A percentile compares a stretch with the other conserved stretches of the same genome.
Evolutionary conservation across 768 basidiomycete species (phyloP).

Genomic region (Macrocybe gigantea): DNA sequence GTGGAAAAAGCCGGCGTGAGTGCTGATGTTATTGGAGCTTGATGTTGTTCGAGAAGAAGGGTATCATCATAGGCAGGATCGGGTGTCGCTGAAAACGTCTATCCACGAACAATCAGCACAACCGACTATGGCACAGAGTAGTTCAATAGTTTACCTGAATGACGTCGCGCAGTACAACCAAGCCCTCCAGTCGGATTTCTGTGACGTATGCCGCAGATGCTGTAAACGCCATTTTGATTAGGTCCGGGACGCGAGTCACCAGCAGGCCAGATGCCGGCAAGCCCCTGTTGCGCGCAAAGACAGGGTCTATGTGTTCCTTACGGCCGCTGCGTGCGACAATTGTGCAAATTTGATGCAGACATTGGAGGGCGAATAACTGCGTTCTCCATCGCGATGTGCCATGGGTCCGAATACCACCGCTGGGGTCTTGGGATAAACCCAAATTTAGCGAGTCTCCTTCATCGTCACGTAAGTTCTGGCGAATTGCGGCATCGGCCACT

Average conservation of each 20-base stretch:
- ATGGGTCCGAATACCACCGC: slow-evolving; percentile 30
- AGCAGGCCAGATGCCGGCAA: slow-evolving; percentile 58
- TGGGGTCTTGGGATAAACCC: slow-evolving; percentile 38
- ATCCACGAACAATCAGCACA: slow-evolving; percentile 1
- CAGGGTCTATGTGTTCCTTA: slow-evolving; percentile 79
- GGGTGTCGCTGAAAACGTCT: slow-evolving; percentile 83
- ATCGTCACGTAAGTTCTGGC: slow-evolving; percentile 67
- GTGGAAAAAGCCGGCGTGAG: slow-evolving; percentile 94
- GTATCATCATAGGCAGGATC: slow-evolving; percentile 93
- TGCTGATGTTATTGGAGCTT: slow-evolving; percentile 96
- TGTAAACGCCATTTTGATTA: slow-evolving; percentile 97
- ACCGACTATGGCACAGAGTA: not conserved
- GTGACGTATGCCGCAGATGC: slow-evolving; percentile 96
- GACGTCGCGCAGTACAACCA: slow-evolving; percentile 85
- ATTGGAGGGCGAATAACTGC: slow-evolving; percentile 89
- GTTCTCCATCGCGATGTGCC: slow-evolving; percentile 90
- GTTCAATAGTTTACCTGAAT: slow-evolving; percentile 60
- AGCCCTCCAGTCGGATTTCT: slow-evolving; percentile 87
- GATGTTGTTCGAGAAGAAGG: slow-evolving; percentile 90
- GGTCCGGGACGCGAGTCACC: slow-evolving; percentile 81
- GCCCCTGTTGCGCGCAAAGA: slow-evolving; percentile 58
- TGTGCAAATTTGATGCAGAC: slow-evolving; percentile 83
- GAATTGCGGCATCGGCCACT: slow-evolving; percentile 55
- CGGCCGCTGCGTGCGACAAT: slow-evolving; percentile 69
- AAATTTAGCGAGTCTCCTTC: slow-evolving; percentile 89